Conservation (phyloP, 1,139 yeast genomes). For the Debaryomycetaceae sp. region DNA sequence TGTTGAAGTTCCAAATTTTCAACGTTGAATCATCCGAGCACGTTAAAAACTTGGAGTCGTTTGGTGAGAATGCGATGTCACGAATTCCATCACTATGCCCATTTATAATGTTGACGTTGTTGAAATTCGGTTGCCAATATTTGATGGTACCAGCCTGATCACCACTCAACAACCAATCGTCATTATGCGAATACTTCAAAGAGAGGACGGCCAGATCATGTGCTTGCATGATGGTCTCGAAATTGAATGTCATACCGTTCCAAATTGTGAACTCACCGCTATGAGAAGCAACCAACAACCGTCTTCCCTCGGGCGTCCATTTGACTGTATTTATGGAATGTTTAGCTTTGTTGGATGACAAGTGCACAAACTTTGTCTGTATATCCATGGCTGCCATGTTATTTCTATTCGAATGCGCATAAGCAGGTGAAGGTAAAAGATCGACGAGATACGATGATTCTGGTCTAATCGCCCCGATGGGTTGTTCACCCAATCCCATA, state of each 20-base stretch:
- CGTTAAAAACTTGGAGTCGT: constrained; percentile 85
- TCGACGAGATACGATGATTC: constrained; percentile 74
- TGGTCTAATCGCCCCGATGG: constrained; percentile 65
- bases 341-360: constrained; percentile 85
- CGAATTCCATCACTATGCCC: constrained; percentile 83
- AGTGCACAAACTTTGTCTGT: constrained; percentile 82
- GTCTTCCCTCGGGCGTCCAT: constrained; percentile 97
- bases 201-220: constrained; percentile 89
- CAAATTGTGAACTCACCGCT: constrained; percentile 95
- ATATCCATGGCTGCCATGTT: constrained; percentile 53
- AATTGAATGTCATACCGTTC: constrained; percentile 94
- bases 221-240: constrained; percentile 97
- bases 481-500: constrained; percentile 46
- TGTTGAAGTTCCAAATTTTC: constrained; percentile 92
- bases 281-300: constrained; percentile 85
- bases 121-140: constrained; percentile 97
- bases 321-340: constrained; percentile 87
- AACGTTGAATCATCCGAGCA: constrained; percentile 88
- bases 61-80: constrained; percentile 86
- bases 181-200: constrained; percentile 80
- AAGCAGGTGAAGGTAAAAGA: constrained; percentile 68
- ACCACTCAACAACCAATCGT: constrained; percentile 91
- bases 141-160: constrained; percentile 90
- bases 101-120: constrained; percentile 81
- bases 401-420: constrained; percentile 35